Conservation (phyloP, 2,329 filamentous ascomycete genomes). For the Ophiostoma australiae region DNA sequence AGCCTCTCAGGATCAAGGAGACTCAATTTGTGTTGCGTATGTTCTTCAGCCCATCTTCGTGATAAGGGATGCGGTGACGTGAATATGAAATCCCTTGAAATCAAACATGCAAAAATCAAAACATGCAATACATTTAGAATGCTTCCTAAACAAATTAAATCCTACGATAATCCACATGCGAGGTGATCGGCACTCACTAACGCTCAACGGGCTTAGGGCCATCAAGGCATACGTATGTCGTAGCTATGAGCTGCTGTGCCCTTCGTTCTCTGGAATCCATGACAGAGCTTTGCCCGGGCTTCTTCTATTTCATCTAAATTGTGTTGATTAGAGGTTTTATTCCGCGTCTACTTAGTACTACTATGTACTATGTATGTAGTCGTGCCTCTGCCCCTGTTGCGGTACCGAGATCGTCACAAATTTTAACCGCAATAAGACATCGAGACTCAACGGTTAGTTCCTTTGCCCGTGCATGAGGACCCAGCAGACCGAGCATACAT, state of each 20-base stretch:
- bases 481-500: neutral
- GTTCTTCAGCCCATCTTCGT: neutral
- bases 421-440: neutral
- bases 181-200: constrained; percentile 6
- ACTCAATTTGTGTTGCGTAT: neutral
- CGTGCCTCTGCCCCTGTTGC: neutral
- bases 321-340: no score
- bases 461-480: neutral
- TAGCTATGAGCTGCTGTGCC: neutral
- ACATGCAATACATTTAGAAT: neutral
- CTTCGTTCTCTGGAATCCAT: neutral
- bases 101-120: neutral
- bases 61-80: constrained; percentile 1
- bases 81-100: neutral
- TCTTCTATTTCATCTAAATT: neutral
- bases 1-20: neutral
- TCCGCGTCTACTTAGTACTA: no score
- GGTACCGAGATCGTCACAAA: neutral
- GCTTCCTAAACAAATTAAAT: neutral
- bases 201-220: neutral
- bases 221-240: neutral
- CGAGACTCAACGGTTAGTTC: neutral
- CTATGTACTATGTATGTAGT: no score
- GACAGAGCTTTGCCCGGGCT: neutral
- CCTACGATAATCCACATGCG: neutral